These are phyloP conservation scores for Nakazawaea holstii DNA, from an alignment of 805 yeast genomes.

Conservation along the genomic window DNA sequence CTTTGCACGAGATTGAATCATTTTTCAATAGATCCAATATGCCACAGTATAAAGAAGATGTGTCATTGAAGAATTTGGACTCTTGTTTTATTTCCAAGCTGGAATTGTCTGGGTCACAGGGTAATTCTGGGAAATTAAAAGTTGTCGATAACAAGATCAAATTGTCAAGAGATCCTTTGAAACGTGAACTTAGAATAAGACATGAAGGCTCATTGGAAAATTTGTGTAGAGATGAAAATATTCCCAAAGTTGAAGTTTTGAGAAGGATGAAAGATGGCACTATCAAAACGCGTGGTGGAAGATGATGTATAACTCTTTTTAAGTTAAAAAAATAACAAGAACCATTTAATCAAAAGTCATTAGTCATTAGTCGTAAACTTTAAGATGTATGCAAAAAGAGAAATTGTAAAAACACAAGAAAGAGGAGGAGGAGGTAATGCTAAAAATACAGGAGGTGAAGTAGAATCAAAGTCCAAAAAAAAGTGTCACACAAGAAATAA, in stretches of 20 bases:
- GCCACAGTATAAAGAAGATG: neutral
- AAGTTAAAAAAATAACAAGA: no score
- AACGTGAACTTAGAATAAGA: neutral
- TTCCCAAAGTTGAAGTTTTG: constrained; percentile 1
- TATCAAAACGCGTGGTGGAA: neutral
- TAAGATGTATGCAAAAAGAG: neutral
- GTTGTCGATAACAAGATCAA: constrained; percentile 9
- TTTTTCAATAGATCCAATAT: neutral
- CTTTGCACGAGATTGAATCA: neutral
- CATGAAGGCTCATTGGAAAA: neutral
- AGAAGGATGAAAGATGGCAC: constrained; percentile 8
- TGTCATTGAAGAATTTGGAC: neutral
- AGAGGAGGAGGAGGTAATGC: neutral
- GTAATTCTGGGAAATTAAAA: neutral
- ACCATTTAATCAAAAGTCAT: neutral
- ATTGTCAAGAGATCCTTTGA: neutral
- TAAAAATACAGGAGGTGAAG: neutral
- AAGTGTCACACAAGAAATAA: neutral
- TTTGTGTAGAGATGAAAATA: neutral
- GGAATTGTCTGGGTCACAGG: neutral
- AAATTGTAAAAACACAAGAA: neutral
- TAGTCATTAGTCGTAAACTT: neutral
- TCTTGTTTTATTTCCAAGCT: neutral
- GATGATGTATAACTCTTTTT: no score
- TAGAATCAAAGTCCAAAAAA: neutral